Evolutionary conservation across 176 grass and related monocot species (phyloP).

Genomic region (Chrysopogon serrulatus): DNA sequence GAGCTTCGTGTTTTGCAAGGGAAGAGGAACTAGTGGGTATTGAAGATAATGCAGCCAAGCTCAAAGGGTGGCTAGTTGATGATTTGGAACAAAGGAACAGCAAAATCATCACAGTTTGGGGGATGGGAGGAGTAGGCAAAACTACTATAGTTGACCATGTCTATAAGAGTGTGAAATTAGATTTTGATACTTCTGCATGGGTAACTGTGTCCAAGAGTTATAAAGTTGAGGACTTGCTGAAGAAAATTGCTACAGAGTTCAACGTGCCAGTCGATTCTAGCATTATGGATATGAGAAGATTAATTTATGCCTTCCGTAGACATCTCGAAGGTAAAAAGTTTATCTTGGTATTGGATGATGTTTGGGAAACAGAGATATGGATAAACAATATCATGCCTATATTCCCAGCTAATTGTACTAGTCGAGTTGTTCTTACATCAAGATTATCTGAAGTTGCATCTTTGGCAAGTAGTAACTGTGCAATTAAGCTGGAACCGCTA

Average conservation of each 20-base stretch:
- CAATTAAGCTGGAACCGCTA: background rate
- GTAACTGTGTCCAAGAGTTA: background rate
- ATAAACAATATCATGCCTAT: background rate
- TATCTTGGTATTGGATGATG: background rate
- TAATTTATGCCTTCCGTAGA: background rate
- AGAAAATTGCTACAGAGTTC: background rate
- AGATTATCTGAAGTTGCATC: background rate
- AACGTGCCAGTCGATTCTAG: accelerated
- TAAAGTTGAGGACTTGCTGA: background rate
- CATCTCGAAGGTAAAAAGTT: background rate
- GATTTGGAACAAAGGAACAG: background rate
- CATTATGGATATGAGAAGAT: background rate
- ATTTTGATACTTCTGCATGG: background rate
- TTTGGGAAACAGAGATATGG: background rate
- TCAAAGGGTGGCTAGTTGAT: background rate
- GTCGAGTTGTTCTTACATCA: background rate
- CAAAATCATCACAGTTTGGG: background rate
- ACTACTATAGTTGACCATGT: background rate
- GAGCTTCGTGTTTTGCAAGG: background rate
- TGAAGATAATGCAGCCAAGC: background rate
- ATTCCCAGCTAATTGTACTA: background rate
- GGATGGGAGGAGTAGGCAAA: background rate
- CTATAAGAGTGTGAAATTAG: background rate
- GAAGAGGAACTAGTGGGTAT: slow-evolving; percentile 20
- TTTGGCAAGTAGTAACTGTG: background rate